Evolutionary conservation across 805 yeast genomes (phyloP).

Genomic region (Metschnikowia lachancei): DNA sequence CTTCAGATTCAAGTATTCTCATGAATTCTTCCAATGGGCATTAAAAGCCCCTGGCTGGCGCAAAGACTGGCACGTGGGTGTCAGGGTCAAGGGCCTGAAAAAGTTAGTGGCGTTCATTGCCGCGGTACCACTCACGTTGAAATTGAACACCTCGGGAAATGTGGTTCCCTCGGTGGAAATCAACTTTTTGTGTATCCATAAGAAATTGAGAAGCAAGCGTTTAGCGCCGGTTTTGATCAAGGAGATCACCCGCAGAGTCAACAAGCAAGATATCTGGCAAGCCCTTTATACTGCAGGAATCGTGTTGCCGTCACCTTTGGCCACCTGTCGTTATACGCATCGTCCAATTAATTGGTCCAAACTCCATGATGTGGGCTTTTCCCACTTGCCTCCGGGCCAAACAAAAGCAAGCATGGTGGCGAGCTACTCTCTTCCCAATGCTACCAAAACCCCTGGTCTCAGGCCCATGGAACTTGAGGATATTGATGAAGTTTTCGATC

Average conservation of each 20-base stretch:
- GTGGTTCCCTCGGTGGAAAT: conserved; percentile 73
- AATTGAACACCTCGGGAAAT: conserved; percentile 50
- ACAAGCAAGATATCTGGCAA: conserved; percentile 84
- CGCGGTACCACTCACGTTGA: conserved; percentile 76
- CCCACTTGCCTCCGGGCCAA: conserved; percentile 68
- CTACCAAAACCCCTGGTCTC: conserved; percentile 51
- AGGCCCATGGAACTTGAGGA: conserved; percentile 59
- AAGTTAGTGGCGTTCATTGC: conserved; percentile 89
- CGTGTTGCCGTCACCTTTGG: conserved; percentile 86
- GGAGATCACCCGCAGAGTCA: conserved; percentile 91
- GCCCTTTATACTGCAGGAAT: conserved; percentile 94
- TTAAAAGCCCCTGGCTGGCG: conserved; percentile 91
- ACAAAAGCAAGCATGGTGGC: conserved; percentile 69
- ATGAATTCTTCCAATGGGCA: conserved; percentile 87
- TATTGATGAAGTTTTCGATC: conserved; percentile 56
- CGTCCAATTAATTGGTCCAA: conserved; percentile 93
- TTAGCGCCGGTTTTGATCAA: conserved; percentile 91
- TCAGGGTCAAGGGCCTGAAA: conserved; percentile 71
- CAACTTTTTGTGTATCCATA: conserved; percentile 91
- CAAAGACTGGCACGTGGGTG: conserved; percentile 89
- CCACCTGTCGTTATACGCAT: conserved; percentile 87
- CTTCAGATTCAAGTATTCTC: conserved; percentile 85
- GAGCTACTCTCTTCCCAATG: conserved; percentile 53
- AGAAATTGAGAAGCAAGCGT: conserved; percentile 88
- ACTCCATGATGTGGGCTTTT: conserved; percentile 85